Conservation (phyloP, 2,329 filamentous ascomycete genomes). For the Pseudogymnoascus sp. region DNA sequence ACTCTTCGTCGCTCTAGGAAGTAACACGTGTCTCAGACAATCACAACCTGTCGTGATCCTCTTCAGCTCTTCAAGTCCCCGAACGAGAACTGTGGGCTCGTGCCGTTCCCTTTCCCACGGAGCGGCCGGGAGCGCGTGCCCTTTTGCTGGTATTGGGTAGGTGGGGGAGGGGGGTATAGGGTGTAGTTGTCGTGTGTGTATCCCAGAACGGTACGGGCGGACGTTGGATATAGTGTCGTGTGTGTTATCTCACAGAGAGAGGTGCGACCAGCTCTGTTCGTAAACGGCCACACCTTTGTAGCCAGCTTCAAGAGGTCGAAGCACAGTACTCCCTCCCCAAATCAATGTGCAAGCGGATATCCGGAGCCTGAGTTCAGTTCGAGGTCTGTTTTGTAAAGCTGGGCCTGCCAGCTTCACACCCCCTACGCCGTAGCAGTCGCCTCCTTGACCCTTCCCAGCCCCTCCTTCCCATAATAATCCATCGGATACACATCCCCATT, state of each 20-base stretch:
- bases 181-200: not conserved
- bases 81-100: not conserved
- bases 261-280: not conserved
- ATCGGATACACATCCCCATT: constrained; percentile 75
- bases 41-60: not conserved
- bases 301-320: not conserved
- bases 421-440: not conserved
- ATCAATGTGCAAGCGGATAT: not conserved
- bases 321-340: not conserved
- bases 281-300: not conserved
- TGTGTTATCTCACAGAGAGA: too few relatives aligned
- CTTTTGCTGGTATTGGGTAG: not conserved
- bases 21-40: not conserved
- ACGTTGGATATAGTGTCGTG: too few relatives aligned
- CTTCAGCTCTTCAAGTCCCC: not conserved
- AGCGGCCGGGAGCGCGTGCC: not conserved
- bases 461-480: constrained; percentile 95
- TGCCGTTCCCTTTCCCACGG: not conserved
- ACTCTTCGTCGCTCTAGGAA: not conserved
- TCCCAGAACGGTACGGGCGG: not conserved
- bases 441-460: constrained; percentile 55
- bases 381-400: not conserved
- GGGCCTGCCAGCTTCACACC: not conserved
- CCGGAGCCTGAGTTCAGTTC: not conserved
- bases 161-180: not conserved